Evolutionary conservation across 176 grass and related monocot species (phyloP).

Genomic region (Lolium perenne): DNA sequence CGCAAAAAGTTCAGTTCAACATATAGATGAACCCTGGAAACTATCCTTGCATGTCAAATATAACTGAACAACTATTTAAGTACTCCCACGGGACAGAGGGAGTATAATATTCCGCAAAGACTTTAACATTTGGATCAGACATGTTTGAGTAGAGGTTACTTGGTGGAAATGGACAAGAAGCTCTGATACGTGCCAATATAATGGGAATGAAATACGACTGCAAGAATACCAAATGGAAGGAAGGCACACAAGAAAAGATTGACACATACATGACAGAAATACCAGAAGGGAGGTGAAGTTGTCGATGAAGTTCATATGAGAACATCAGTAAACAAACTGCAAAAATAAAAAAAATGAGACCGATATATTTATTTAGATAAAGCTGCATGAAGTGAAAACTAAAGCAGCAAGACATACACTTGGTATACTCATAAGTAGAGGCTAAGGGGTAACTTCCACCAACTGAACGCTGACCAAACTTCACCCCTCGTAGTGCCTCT

Average conservation of each 20-base stretch:
- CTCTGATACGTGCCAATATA: neutral
- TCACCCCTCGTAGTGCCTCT: slow-evolving; percentile 54
- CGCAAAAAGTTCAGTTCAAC: neutral
- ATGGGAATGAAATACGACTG: neutral
- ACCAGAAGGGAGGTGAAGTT: slow-evolving; percentile 55
- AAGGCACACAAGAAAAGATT: slow-evolving; percentile 10
- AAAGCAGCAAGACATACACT: slow-evolving; percentile 58
- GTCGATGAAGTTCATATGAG: slow-evolving; percentile 88
- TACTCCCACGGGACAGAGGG: too few relatives aligned
- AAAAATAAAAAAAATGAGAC: neutral
- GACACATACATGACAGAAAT: slow-evolving; percentile 76
- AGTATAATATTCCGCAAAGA: neutral
- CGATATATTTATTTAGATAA: neutral
- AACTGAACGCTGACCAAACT: slow-evolving; percentile 41
- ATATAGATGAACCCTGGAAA: slow-evolving; percentile 19
- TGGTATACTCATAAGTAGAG: slow-evolving; percentile 80
- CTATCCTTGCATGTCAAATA: slow-evolving; percentile 23
- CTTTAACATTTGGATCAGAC: neutral
- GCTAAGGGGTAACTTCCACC: slow-evolving; percentile 54
- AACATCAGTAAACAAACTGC: slow-evolving; percentile 87
- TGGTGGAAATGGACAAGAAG: neutral
- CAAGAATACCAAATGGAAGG: neutral
- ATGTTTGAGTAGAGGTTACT: slow-evolving; percentile 6
- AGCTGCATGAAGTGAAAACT: slow-evolving; percentile 20
- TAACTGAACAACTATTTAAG: neutral